A percentile compares a stretch with the other conserved stretches of the same genome.
Evolutionary conservation across 495 filamentous ascomycete genomes (phyloP).

Genomic region (Talaromyces ruber): DNA sequence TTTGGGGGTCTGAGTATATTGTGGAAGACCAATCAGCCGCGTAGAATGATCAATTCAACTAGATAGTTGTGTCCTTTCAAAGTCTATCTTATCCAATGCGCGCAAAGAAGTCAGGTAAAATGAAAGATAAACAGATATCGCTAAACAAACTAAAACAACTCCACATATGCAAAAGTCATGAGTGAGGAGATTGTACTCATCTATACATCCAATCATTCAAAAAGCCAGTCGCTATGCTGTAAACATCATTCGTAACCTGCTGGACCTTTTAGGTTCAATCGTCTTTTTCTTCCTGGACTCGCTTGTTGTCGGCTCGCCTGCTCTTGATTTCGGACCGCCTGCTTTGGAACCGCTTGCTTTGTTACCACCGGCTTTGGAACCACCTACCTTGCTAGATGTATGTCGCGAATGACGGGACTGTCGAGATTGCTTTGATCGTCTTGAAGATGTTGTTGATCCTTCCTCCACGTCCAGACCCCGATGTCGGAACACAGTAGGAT

Average conservation of each 20-base stretch:
- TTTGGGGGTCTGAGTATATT: too few relatives aligned
- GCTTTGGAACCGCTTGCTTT: background rate
- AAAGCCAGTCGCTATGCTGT: constrained; percentile 29
- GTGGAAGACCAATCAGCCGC: too few relatives aligned
- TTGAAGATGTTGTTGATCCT: constrained; percentile 25
- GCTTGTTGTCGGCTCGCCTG: background rate
- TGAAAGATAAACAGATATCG: background rate
- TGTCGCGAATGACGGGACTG: constrained; percentile 5
- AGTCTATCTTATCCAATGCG: background rate
- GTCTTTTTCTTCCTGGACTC: constrained; percentile 17
- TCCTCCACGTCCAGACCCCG: constrained; percentile 27
- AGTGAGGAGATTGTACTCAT: background rate
- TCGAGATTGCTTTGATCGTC: constrained; percentile 31
- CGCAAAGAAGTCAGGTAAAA: background rate
- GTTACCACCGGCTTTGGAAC: background rate
- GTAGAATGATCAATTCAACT: too few relatives aligned
- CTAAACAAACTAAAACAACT: background rate
- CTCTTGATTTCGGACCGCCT: background rate
- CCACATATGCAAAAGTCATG: background rate
- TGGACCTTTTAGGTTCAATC: constrained; percentile 29
- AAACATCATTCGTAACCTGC: constrained; percentile 36
- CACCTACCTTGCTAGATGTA: background rate
- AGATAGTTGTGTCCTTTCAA: too few relatives aligned
- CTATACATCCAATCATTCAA: background rate
- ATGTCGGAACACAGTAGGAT: constrained; percentile 31